Conservation (phyloP, 2,329 filamentous ascomycete species). For the Neophaeococcomyces aloes region DNA sequence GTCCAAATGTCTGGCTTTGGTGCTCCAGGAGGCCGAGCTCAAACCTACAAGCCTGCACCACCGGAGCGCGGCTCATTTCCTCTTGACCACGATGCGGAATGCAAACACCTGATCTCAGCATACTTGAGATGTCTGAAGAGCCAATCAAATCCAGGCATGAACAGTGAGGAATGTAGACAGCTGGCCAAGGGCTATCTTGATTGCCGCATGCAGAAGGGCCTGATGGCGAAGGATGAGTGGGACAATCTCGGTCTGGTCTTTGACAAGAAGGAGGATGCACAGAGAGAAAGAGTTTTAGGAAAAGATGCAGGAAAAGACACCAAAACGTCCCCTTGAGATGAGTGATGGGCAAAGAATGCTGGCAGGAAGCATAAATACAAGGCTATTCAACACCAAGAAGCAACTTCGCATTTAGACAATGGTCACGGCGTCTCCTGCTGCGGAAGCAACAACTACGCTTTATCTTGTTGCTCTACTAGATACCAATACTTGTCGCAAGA, state of each 20-base stretch:
- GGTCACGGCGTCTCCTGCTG: too few relatives aligned
- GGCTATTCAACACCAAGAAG: too few relatives aligned
- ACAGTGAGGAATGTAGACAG: constrained; percentile 73
- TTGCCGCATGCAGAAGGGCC: constrained; percentile 90
- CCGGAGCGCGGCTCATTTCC: constrained; percentile 90
- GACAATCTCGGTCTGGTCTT: constrained; percentile 76
- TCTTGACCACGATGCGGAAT: constrained; percentile 94
- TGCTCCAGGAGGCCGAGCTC: constrained; percentile 55
- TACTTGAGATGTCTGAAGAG: constrained; percentile 68
- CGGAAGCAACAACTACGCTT: too few relatives aligned
- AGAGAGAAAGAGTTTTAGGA: neutral
- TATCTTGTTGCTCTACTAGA: too few relatives aligned
- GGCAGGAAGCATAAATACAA: too few relatives aligned
- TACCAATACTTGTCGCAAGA: too few relatives aligned
- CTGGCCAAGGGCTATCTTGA: constrained; percentile 80
- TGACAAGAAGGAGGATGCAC: constrained; percentile 28
- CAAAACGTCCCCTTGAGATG: too few relatives aligned
- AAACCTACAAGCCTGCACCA: constrained; percentile 57
- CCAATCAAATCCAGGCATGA: constrained; percentile 64
- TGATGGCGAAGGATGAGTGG: constrained; percentile 94
- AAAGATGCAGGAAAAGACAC: too few relatives aligned
- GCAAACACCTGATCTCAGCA: constrained; percentile 73
- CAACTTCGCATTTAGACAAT: too few relatives aligned
- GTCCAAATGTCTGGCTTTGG: constrained; percentile 46
- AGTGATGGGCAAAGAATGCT: too few relatives aligned